Evolutionary conservation across 2,329 filamentous ascomycete species (phyloP).

Genomic region (Microcyclosporella mali): DNA sequence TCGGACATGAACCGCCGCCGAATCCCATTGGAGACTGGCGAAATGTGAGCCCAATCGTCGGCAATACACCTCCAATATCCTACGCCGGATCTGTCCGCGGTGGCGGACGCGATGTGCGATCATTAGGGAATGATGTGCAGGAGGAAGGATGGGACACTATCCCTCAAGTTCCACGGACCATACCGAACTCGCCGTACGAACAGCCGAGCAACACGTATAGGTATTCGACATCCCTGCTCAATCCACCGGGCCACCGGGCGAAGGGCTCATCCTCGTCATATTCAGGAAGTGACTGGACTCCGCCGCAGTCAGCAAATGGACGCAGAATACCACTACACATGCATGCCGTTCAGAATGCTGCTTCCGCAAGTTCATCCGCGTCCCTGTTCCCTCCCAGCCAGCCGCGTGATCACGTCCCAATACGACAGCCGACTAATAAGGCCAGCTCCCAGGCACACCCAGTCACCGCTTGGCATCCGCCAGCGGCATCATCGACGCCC

Average conservation of each 20-base stretch:
- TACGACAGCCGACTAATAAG: constrained; percentile 15
- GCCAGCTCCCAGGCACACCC: constrained; percentile 28
- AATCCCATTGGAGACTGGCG: constrained; percentile 25
- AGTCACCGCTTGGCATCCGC: constrained; percentile 32
- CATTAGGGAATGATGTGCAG: not conserved
- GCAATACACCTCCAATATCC: constrained; percentile 5
- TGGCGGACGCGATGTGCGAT: not conserved
- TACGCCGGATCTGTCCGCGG: constrained; percentile 1
- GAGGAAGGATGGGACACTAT: constrained; percentile 21
- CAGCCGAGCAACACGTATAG: constrained; percentile 12
- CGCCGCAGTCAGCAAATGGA: constrained; percentile 4
- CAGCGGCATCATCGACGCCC: constrained; percentile 22
- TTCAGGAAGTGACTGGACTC: constrained; percentile 2
- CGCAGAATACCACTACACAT: constrained; percentile 27
- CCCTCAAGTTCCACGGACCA: constrained; percentile 7
- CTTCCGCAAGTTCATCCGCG: constrained; percentile 16
- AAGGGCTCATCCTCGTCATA: constrained; percentile 13
- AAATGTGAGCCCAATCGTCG: constrained; percentile 20
- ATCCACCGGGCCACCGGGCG: constrained; percentile 21
- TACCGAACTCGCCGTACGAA: constrained; percentile 5
- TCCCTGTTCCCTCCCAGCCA: constrained; percentile 27
- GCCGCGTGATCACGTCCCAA: constrained; percentile 24
- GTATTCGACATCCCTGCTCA: constrained; percentile 24
- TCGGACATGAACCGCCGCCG: constrained; percentile 17
- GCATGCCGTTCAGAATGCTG: constrained; percentile 28